Evolutionary conservation across 2,329 filamentous ascomycete genomes (phyloP), one percentile per base, ranked within the genome.

Genomic region (Pseudogymnoascus sp.): DNA sequence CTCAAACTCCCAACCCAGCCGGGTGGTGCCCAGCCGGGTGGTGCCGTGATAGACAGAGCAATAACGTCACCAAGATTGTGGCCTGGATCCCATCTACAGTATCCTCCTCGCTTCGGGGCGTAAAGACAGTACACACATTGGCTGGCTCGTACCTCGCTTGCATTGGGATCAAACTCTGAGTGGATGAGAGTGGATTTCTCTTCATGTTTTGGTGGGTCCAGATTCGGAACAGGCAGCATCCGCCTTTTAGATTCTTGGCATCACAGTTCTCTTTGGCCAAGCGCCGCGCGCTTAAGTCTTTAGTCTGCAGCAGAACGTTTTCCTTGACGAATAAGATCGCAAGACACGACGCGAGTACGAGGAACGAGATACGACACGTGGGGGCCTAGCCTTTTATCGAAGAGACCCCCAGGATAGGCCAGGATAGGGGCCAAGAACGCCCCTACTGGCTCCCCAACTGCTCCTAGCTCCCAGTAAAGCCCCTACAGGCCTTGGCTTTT

Each of bases 281-380:
- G 51, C 29, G 29, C 51, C 29, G n/a, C 26, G 26, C 47, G 26
- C 47, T 26, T 31, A 57, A 57, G n/a, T 10, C 26, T 2, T 34
- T 57, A 57, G 26, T 34, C 8, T 31, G 6, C 8, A 34, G 26
- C n/a, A 10, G 26, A 5, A 10, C 10, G 34, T 57, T n/a, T 57
- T 57, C n/a, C 8, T 12, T 14, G 26, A 29, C 47, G 47, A 57
- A 57, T 57, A 31, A 26, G 26, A 10, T 12, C 47, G 3, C 47
- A 57, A 34, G 47, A n/a, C 47, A 34, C 8, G 26, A 57, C 26
- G 47, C 47, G 47, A 57, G 26, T 57, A 57, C 47, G 47, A 57
- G 47, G 47, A 57, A 57, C 47, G 47, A 57, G 47, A 57, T 57
- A 34, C 47, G 47, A 57, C 47, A 31, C 26, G 47, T 57, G 26